Base-by-base conservation (phyloP, 192 early-diverging fungal genomes). In the Backusella circina region DNA sequence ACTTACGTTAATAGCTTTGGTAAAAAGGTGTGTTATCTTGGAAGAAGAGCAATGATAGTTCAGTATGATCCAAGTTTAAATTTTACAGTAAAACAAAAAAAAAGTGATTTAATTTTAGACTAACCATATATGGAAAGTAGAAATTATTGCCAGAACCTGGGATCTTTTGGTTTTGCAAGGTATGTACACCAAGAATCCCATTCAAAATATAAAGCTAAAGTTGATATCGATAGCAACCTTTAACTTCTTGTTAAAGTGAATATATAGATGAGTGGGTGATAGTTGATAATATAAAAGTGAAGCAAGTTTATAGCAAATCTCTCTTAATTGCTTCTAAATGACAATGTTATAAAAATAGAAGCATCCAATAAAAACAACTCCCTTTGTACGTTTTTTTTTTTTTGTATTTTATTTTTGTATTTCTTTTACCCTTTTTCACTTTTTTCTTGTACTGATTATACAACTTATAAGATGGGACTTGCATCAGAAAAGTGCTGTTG, bases 401-500 rank as follows among this genome's bases (percentile, higher is more conserved):
- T 31, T n/a, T 36, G 9, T 35, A n/a, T 35, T 7, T 68, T 68
- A 18, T 35, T 21, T 68, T 16, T 68, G 8, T 68, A 8, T 38
- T 33, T 38, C 31, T 37, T 37, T 70, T 44, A 3, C 23, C 28
- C 36, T 39, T 12, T 44, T 44, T 26, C 28, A 37, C 7, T 31
- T 23, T 37, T 41, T 28, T 37, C 50, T n/a, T 41, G n/a, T 69
- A 39, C 23, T 41, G 16, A 33, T 41, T 70, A 28, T 28, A 21
- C 18, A 44, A 12, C 21, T 44, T 6, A 38, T 31, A 41, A 44
- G 3, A 70, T 70, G 69, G 41, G 69, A 1, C 2, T 78, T 44
- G 66, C 72, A 61, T 41, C 74, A 33, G 77, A 78, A 39, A 72
- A 61, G 61, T 78, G 77, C 23, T 78, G 77, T 44, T 78, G 77